Evolutionary conservation across 2,329 filamentous ascomycete genomes (phyloP), one percentile per base, ranked within the genome.

Genomic region (Ceratocystis huliohia): DNA sequence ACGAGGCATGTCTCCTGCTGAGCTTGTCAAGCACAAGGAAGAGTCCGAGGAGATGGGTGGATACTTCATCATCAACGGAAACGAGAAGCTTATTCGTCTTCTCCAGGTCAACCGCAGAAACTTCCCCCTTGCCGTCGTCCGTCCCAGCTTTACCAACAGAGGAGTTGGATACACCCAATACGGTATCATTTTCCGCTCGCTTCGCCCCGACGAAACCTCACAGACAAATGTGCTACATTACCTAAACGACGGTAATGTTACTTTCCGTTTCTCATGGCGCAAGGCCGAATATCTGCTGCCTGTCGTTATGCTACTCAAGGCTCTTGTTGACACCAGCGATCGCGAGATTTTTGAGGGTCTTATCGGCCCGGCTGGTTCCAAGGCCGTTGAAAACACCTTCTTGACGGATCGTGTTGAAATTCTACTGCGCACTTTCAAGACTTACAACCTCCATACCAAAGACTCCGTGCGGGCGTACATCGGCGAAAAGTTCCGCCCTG

Each of bases 141-240:
- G 94, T 74, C 87, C 88, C 62, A 96, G 92, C 71, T 99, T 97
- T 78, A 83, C 84, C 70, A 92, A 90, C 72, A 87, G 94, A 78
- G 94, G 94, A 46, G 81, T 87, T 22, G 84, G 89, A 69, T 99
- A 96, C 78, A 95, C 91, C 10, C 88, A 89, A 67, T 94, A 85
- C 73, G 94, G 91, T 80, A 88, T 97, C 67, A 89, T 96, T 72
- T 86, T 96, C 70, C 87, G 94, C 77, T 95, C 88, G 2, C 91
- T 96, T 66, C 86, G 94, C 67, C 92, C 92, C n/a, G 94, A 99
- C 76, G 91, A 99, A 77, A 96, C 93, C 7, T 96, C 92, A 37
- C 93, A 97, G 76, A 97, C 93, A 46, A 99, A 97, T 73, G 91
- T 96, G 44, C 82, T 99, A 62, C 94, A 99, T 77, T 99, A 97